Evolutionary conservation across 2,329 filamentous ascomycete genomes (phyloP), one percentile per base, ranked within the genome.

Genomic region (Shiraia sp.): DNA sequence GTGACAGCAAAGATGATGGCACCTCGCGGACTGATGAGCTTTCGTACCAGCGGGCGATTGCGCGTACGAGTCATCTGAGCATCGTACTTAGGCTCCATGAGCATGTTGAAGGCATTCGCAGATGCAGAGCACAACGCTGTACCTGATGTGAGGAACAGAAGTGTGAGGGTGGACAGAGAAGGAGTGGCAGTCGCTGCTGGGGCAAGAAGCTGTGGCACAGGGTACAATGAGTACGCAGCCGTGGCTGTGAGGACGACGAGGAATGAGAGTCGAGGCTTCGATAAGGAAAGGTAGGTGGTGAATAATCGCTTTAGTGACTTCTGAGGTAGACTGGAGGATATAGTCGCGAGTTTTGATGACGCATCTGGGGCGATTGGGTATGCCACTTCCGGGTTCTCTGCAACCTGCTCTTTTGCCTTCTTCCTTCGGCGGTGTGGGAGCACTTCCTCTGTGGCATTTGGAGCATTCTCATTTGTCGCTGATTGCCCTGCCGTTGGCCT

Each of bases 41-140:
- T 83, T 33, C 93, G 82, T 3, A 96, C 93, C 1, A 99, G 77
- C 0, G 93, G 93, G 4, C 93, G 76, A 57, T 96, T 96, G 19
- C 89, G 81, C 2, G 93, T 99, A n/a, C 93, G 83, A 25, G 81
- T 85, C 93, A 99, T 99, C 60, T 87, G 83, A 32, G 90, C 89
- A 69, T 99, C 93, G 63, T 91, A 91, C 45, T 85, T 79, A 8
- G 85, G 88, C 71, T 99, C 93, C 71, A 96, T 90, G 44, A 96
- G 83, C 93, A 99, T 99, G 71, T 99, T 99, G 53, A 97, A 78
- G 2, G 93, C 83, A 67, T 99, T 99, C 30, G 93, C 93, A 45
- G 87, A 89, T 30, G 91, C 90, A n/a, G 83, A 88, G 68, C 89
- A 93, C 14, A 96, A 79, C 4, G 91, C 84, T 0, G 93, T 97